A percentile compares a stretch with the other conserved stretches of the same genome.
Conservation (phyloP, 305 asterid genomes). For the Coffea humblotiana region DNA sequence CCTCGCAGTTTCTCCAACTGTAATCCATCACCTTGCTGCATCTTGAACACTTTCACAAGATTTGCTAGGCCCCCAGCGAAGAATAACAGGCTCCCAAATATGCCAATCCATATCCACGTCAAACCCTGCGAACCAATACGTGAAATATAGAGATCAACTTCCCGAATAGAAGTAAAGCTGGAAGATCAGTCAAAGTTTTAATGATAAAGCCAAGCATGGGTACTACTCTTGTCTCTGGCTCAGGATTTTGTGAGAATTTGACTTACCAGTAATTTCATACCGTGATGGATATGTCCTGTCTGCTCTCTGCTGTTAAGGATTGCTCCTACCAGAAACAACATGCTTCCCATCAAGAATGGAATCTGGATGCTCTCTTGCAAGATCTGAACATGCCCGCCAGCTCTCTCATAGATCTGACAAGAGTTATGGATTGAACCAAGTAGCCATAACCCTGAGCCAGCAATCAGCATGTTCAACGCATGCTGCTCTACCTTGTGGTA, state of each 20-base stretch:
- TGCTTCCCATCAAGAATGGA: constrained; percentile 73
- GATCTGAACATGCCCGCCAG: constrained; percentile 74
- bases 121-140: constrained; percentile 41
- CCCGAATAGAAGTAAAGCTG: not conserved
- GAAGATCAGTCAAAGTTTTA: not conserved
- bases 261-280: constrained; percentile 58
- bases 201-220: not conserved
- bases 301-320: constrained; percentile 56
- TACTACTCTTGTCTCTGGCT: not conserved
- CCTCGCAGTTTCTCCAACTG: constrained; percentile 81
- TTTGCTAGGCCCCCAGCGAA: constrained; percentile 64
- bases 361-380: constrained; percentile 69
- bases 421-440: constrained; percentile 86
- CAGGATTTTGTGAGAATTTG: not conserved
- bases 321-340: constrained; percentile 65
- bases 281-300: constrained; percentile 37
- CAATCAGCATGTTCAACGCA: constrained; percentile 64
- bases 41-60: constrained; percentile 73
- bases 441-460: constrained; percentile 76
- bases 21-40: constrained; percentile 51
- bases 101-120: constrained; percentile 59
- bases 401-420: constrained; percentile 88
- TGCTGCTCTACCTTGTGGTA: constrained; percentile 42
- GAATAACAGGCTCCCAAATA: constrained; percentile 55
- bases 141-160: not conserved